Conservation (phyloP, 2,329 filamentous ascomycete species). For the Pyrenophora seminiperda region DNA sequence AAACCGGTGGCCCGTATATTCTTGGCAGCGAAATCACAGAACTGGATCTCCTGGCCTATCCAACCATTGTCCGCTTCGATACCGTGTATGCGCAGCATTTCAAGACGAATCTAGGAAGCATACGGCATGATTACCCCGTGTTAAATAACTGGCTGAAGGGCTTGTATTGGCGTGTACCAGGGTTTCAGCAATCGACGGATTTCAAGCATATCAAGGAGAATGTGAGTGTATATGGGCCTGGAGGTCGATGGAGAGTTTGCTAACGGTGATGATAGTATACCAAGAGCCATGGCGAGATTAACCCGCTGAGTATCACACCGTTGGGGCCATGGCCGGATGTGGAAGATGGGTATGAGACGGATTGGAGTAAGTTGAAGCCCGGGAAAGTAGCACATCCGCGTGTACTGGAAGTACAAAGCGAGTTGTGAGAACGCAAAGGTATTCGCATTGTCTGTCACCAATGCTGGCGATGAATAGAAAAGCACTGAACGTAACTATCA, state of each 20-base stretch:
- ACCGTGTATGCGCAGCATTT: slow-evolving; percentile 69
- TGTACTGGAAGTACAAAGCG: slow-evolving; percentile 39
- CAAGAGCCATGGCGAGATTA: slow-evolving; percentile 65
- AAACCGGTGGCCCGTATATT: slow-evolving; percentile 60
- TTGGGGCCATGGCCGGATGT: slow-evolving; percentile 65
- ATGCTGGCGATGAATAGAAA: too few relatives aligned
- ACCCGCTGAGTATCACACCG: slow-evolving; percentile 66
- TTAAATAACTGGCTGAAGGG: slow-evolving; percentile 65
- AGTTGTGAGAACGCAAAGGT: slow-evolving; percentile 19
- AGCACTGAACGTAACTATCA: background rate
- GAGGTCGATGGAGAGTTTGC: background rate
- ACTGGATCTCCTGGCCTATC: slow-evolving; percentile 63
- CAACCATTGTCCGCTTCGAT: slow-evolving; percentile 65
- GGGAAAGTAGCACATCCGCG: slow-evolving; percentile 55
- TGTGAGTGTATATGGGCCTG: slow-evolving; percentile 31
- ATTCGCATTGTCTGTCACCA: background rate
- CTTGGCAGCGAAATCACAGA: slow-evolving; percentile 63
- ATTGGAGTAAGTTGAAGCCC: slow-evolving; percentile 55
- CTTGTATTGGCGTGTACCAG: slow-evolving; percentile 62
- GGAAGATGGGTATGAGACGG: slow-evolving; percentile 57
- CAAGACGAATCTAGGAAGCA: slow-evolving; percentile 67
- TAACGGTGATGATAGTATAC: slow-evolving; percentile 51
- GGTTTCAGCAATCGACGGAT: slow-evolving; percentile 64
- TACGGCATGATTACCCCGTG: slow-evolving; percentile 65
- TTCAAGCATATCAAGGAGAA: slow-evolving; percentile 73